Evolutionary conservation across 331 rosid genomes (phyloP), one percentile per base, ranked within the genome.

Genomic region (Quercus phellos): DNA sequence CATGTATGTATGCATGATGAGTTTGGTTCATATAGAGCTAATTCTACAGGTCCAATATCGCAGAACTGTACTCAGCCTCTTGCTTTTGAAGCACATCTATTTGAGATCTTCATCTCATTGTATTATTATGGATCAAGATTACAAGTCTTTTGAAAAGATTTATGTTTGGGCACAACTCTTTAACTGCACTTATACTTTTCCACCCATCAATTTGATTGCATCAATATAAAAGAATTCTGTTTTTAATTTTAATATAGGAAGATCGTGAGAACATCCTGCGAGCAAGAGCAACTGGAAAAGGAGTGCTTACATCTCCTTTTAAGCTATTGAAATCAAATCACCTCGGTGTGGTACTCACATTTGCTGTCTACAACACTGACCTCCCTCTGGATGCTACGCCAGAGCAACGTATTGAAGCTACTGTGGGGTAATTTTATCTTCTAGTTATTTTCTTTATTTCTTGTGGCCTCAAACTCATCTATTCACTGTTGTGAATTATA

Each of bases 261-360:
- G 99, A 94, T 72, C 98, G 87, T 6, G 99, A 88, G 83, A 94
- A 94, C 89, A 94, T 94, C 78, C 86, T 94, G 80, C 94, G 98
- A 78, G 98, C 98, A 68, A 88, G 99, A 84, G 91, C 94, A 55
- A 84, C 94, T 0, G 97, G 93, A 74, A 94, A 91, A 83, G 99
- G 98, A 78, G 99, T 92, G 54, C 78, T 94, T 59, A 94, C 99
- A 51, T 92, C 99, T 73, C 99, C 99, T 74, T 94, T 94, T 83
- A 94, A 90, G 89, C 88, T 94, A 50, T 87, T 94, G 34, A 94
- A 94, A 85, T 94, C 99, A 72, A 94, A 92, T 84, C 88, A 94
- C 81, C 73, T 92, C 9, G 99, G 99, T 42, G 99, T 92, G 72
- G 97, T 94, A 42, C 98, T 94, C 76, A 94, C 99, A 43, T 94